Conservation (phyloP, 2,329 filamentous ascomycete genomes). For the Penicillium sp. region DNA sequence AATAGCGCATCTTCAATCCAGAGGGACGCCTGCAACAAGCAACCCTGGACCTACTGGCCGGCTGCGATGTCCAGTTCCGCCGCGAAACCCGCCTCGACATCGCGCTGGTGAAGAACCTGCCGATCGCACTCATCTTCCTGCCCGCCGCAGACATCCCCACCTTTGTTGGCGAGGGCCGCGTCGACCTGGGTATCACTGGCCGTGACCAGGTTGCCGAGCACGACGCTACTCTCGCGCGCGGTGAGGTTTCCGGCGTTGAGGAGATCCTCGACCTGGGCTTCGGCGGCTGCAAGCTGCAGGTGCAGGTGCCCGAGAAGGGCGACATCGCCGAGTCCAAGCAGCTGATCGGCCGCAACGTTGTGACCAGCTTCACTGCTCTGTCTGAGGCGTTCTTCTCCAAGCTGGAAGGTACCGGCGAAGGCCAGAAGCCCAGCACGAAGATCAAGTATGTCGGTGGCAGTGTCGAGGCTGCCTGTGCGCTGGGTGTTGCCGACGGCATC, state of each 20-base stretch:
- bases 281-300: slow-evolving; percentile 85
- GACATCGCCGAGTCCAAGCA: slow-evolving; percentile 66
- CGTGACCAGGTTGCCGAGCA: slow-evolving; percentile 90
- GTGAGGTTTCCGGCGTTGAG: slow-evolving; percentile 62
- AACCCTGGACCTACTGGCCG: slow-evolving; percentile 83
- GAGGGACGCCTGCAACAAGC: slow-evolving; percentile 91
- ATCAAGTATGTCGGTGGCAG: slow-evolving; percentile 94
- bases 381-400: slow-evolving; percentile 78
- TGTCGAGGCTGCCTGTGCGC: slow-evolving; percentile 92
- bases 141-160: slow-evolving; percentile 96
- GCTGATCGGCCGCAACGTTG: slow-evolving; percentile 86
- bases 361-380: slow-evolving; percentile 89
- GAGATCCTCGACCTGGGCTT: slow-evolving; percentile 89
- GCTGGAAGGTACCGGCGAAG: slow-evolving; percentile 57
- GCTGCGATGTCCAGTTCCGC: slow-evolving; percentile 94
- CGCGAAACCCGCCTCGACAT: slow-evolving; percentile 95
- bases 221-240: slow-evolving; percentile 55
- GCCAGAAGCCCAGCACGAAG: slow-evolving; percentile 64
- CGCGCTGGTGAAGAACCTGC: slow-evolving; percentile 93
- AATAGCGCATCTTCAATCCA: slow-evolving; percentile 40
- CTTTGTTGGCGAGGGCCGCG: slow-evolving; percentile 90
- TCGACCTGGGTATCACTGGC: slow-evolving; percentile 93
- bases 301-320: slow-evolving; percentile 92
- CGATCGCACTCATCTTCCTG: slow-evolving; percentile 93
- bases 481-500: slow-evolving; percentile 94